These are phyloP conservation scores for Verticillium zaregamsianum DNA, from an alignment of 2,329 filamentous ascomycete genomes.

Conservation along the genomic window DNA sequence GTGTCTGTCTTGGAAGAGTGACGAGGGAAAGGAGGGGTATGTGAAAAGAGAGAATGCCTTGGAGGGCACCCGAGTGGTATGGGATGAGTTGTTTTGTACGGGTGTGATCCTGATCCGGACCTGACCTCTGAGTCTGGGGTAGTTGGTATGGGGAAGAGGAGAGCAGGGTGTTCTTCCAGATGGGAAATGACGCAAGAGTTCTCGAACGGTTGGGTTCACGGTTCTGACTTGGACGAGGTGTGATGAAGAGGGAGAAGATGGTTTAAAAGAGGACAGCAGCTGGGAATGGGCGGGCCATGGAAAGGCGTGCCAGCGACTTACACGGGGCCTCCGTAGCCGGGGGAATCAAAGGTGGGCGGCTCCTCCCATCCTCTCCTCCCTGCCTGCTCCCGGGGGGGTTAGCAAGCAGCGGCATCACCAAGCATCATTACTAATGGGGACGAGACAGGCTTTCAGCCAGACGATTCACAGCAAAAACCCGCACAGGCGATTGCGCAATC, in stretches of 20 bases:
- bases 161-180: conserved; percentile 1
- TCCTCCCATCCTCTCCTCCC: neutral
- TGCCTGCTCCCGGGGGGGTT: neutral
- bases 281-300: neutral
- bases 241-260: conserved; percentile 2
- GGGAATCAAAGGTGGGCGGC: conserved; percentile 4
- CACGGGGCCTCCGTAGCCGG: conserved; percentile 9
- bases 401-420: conserved; percentile 11
- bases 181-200: conserved; percentile 12
- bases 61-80: neutral
- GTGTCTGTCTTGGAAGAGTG: neutral
- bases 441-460: neutral
- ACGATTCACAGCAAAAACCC: neutral
- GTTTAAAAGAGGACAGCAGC: conserved; percentile 10
- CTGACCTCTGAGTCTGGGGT: neutral
- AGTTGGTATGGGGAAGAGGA: conserved; percentile 1
- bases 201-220: neutral
- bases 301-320: conserved; percentile 6
- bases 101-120: neutral
- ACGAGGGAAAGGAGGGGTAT: neutral
- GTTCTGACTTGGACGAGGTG: conserved; percentile 2
- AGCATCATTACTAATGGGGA: conserved; percentile 14
- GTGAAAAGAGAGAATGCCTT: neutral
- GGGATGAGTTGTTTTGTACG: neutral
- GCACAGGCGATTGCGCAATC: conserved; percentile 10